Evolutionary conservation across 2,329 filamentous ascomycete species (phyloP), one percentile per base, ranked within the genome.

Genomic region (Proliferodiscus dingleyae): DNA sequence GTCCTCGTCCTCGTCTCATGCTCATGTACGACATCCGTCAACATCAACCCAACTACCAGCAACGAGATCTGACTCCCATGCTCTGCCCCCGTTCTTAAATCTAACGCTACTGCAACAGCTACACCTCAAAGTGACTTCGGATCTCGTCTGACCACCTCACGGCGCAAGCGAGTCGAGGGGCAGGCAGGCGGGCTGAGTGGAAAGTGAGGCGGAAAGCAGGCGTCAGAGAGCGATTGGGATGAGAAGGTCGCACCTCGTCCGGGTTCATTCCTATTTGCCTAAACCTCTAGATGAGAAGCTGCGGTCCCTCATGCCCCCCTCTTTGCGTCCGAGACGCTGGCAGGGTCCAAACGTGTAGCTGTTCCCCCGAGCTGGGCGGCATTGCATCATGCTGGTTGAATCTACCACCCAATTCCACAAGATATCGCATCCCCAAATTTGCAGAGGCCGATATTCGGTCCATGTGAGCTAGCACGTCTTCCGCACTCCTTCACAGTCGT

Each of bases 241-340:
- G 2, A 4, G 13, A n/a, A 7, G 15, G 29, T 6, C 13, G 15
- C 13, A n/a, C 29, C 29, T 30, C 6, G 13, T 4, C 29, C 4
- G 37, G 23, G 8, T 18, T 10, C 10, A 4, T 21, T 41, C 37
- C 43, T 28, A 46, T 46, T 41, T 34, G 43, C 28, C 37, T 21
- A 41, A 41, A 24, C n/a, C 37, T 8, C 22, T 15, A 23, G 19
- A 37, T 22, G 29, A 13, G 32, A 19, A 10, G 18, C 15, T 16
- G 32, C 32, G 18, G 32, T 16, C 32, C 29, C 29, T 15, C 15
- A n/a, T n/a, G n/a, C n/a, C n/a, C 28, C 32, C 8, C 15, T 10
- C 16, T 34, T 19, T 10, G 3, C 15, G 16, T 15, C 16, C 16
- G 5, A 34, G 16, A 4, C 9, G 10, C 6, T 16, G 32, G n/a